phyloP scores from a whole-genome alignment of 306 rosid genomes.

The Senna siamea region DNA sequence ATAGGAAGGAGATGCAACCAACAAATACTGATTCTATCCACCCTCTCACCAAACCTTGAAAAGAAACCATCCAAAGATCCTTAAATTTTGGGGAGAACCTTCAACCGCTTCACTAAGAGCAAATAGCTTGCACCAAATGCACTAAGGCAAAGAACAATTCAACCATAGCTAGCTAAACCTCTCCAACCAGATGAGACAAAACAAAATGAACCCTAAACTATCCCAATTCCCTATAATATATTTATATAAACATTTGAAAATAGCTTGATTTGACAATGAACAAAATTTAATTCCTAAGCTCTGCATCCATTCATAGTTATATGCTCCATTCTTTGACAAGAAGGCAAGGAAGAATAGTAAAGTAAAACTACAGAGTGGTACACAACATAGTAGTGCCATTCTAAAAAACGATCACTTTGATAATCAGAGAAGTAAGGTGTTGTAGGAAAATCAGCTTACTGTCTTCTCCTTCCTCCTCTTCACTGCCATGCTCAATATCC shows the following conservation, averaged over 20 bases:
- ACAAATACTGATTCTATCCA: too few species aligned
- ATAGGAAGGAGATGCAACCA: too few species aligned
- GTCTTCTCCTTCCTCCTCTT: slow-evolving; percentile 67
- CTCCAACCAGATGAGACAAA: neutral
- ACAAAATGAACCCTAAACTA: neutral
- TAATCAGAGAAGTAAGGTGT: slow-evolving; percentile 3
- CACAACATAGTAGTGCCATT: neutral
- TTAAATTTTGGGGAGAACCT: neutral
- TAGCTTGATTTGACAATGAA: neutral
- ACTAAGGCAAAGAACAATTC: neutral
- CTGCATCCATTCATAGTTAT: neutral
- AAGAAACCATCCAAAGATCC: too few species aligned
- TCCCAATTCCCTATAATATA: neutral
- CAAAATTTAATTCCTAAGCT: neutral
- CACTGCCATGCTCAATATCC: slow-evolving; percentile 74
- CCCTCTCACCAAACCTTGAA: too few species aligned
- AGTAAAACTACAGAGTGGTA: neutral
- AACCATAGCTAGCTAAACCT: neutral
- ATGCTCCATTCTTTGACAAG: neutral
- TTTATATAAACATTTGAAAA: neutral
- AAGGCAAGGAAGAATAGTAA: neutral
- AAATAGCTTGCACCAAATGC: neutral
- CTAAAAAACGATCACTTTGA: neutral
- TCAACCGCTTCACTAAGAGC: neutral
- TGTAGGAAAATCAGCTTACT: slow-evolving; percentile 43